Base-by-base conservation (phyloP, 345 rosid species). In the Aquilaria sinensis region DNA sequence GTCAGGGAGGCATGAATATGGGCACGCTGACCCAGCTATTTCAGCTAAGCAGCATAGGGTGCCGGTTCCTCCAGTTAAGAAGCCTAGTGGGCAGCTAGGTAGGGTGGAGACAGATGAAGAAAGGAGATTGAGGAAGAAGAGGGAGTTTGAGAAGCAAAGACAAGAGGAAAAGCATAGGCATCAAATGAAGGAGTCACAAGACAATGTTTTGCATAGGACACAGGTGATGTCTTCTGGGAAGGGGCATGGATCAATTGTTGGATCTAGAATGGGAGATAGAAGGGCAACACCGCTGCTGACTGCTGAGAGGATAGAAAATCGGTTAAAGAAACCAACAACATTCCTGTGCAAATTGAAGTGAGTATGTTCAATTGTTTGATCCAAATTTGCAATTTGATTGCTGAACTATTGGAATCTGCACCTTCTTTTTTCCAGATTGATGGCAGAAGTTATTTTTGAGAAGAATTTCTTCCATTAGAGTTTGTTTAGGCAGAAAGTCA, bases 261-360 rank as follows among this genome's bases (percentile, higher is more conserved):
- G 93, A 9, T 81, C 87, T 4, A 80, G 96, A 54, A 75, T 87
- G 80, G 97, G 88, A 62, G 97, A 94, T 69, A 82, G 83, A 78
- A 83, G 85, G 73, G 80, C 87, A 53, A 64, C 96, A 16, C 96
- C 89, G 2, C 66, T 94, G 52, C 63, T 90, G 62, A 78, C 83
- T 16, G 78, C 81, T 48, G 97, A 94, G 76, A 86, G 96, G 75
- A 73, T 70, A 65, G 96, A 90, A 77, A 94, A 94, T 74, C 85
- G 96, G 81, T 75, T 94, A 71, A 94, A 94, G 80, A 94, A 94
- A 73, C 99, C 99, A 16, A 94, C 97, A n/a, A 94, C 99, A 5
- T 94, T 94, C 70, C 72, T 90, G 80, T 94, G 99, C 91, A 94
- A 88, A 82, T 72, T 94, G 81, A 90, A 94, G 99, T 94, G 80